Conservation (phyloP, 1,284 basidiomycete species). For the Peniophora sp. region DNA sequence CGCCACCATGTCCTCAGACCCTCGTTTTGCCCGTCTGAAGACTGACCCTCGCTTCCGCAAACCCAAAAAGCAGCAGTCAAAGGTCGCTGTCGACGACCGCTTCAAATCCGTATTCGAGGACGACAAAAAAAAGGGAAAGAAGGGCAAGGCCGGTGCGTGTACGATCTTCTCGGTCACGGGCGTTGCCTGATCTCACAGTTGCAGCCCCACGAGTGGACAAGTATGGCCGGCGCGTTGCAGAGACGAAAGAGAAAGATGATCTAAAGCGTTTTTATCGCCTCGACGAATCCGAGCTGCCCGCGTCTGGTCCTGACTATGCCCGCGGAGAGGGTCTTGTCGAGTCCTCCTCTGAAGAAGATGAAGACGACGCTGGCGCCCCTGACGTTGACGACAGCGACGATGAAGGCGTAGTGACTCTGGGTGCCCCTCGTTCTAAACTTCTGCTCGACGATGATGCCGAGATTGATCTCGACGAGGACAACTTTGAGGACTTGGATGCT, state of each 20-base stretch:
- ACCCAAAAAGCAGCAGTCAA: constrained; percentile 73
- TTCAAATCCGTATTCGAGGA: constrained; percentile 78
- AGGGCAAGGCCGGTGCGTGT: constrained; percentile 27
- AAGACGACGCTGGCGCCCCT: constrained; percentile 18
- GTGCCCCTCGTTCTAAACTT: constrained; percentile 30
- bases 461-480: constrained; percentile 75
- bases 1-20: constrained; percentile 55
- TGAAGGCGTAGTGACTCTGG: constrained; percentile 44
- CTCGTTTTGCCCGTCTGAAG: constrained; percentile 81
- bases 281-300: constrained; percentile 36
- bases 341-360: constrained; percentile 79
- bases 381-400: constrained; percentile 42
- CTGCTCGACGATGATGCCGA: constrained; percentile 36
- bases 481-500: constrained; percentile 64
- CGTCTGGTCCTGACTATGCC: constrained; percentile 69
- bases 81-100: constrained; percentile 89
- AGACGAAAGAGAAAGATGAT: constrained; percentile 65
- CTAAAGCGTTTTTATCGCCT: constrained; percentile 82
- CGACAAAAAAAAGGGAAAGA: constrained; percentile 31
- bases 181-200: constrained; percentile 2
- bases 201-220: constrained; percentile 74
- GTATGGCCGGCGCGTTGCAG: constrained; percentile 77
- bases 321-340: constrained; percentile 83
- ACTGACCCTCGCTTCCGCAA: constrained; percentile 91
- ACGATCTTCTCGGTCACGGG: constrained; percentile 4